A percentile compares a stretch with the other conserved stretches of the same genome.
Evolutionary conservation across 371 early-diverging fungal genomes (phyloP).

Genomic region (Lichtheimia hyalospora): DNA sequence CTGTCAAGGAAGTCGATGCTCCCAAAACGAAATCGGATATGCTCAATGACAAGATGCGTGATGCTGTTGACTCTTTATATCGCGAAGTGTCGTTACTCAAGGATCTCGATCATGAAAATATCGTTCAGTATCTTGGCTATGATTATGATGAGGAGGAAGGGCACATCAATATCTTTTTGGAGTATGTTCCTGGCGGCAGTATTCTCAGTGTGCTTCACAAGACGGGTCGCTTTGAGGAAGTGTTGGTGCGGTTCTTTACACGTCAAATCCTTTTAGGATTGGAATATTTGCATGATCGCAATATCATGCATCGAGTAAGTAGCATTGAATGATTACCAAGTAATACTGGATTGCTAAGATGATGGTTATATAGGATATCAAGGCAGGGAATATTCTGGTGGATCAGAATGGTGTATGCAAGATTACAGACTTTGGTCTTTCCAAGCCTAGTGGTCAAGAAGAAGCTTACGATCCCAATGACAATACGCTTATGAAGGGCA

Average conservation of each 20-base stretch:
- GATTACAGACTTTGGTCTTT: conserved; percentile 99
- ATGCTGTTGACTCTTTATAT: conserved; percentile 36
- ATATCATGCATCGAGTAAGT: conserved; percentile 88
- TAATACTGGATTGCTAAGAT: background rate
- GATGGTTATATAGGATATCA: conserved; percentile 69
- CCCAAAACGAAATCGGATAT: conserved; percentile 60
- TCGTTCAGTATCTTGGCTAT: conserved; percentile 90
- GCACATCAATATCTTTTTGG: conserved; percentile 90
- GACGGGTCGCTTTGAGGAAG: conserved; percentile 83
- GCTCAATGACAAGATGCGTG: conserved; percentile 29
- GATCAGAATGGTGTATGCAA: conserved; percentile 89
- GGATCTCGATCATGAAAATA: conserved; percentile 87
- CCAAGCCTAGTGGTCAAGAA: conserved; percentile 74
- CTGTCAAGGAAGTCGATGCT: conserved; percentile 96
- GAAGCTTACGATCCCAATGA: conserved; percentile 49
- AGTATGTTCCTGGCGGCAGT: conserved; percentile 97
- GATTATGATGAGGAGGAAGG: conserved; percentile 59
- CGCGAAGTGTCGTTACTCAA: conserved; percentile 40
- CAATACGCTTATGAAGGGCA: conserved; percentile 42
- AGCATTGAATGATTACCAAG: background rate
- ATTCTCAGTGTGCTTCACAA: conserved; percentile 79
- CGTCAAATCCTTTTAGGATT: conserved; percentile 92
- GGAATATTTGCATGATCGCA: conserved; percentile 90
- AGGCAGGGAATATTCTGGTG: conserved; percentile 91
- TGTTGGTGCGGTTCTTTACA: conserved; percentile 80